phyloP scores from a whole-genome alignment of 148 eudicot genomes.

The Persicaria maculosa region DNA sequence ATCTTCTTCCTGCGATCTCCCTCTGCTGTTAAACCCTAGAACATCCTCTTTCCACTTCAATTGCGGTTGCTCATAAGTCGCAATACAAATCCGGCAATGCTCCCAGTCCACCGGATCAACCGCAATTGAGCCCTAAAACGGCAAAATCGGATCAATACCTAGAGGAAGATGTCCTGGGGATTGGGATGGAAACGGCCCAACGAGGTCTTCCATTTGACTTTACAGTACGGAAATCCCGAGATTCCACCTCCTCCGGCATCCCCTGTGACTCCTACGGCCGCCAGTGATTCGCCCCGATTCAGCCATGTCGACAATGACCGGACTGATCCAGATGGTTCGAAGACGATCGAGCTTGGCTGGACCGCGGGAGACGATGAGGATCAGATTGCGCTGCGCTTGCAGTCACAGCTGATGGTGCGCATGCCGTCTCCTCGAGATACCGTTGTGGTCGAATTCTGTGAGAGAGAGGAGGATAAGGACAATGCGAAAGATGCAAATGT shows the following conservation, averaged over 20 bases:
- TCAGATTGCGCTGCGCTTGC: slow-evolving; percentile 65
- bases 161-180: slow-evolving; percentile 78
- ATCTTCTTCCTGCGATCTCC: not conserved
- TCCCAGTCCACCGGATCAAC: not conserved
- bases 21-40: not conserved
- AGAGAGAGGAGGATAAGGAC: slow-evolving; percentile 13
- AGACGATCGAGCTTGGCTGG: slow-evolving; percentile 67
- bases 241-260: not conserved
- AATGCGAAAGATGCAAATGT: slow-evolving; percentile 24
- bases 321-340: slow-evolving; percentile 22
- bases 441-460: slow-evolving; percentile 49
- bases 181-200: slow-evolving; percentile 82
- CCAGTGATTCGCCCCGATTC: slow-evolving; percentile 17
- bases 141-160: not conserved
- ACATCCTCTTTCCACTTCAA: not conserved
- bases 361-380: slow-evolving; percentile 92
- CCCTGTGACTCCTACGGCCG: not conserved
- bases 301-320: slow-evolving; percentile 12
- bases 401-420: slow-evolving; percentile 80
- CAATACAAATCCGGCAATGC: not conserved
- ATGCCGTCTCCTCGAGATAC: slow-evolving; percentile 76
- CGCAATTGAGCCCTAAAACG: not conserved
- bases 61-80: not conserved
- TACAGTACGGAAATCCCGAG: slow-evolving; percentile 46
- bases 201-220: slow-evolving; percentile 60